Conservation (phyloP, 345 rosid species). For the Acer yangbiense region DNA sequence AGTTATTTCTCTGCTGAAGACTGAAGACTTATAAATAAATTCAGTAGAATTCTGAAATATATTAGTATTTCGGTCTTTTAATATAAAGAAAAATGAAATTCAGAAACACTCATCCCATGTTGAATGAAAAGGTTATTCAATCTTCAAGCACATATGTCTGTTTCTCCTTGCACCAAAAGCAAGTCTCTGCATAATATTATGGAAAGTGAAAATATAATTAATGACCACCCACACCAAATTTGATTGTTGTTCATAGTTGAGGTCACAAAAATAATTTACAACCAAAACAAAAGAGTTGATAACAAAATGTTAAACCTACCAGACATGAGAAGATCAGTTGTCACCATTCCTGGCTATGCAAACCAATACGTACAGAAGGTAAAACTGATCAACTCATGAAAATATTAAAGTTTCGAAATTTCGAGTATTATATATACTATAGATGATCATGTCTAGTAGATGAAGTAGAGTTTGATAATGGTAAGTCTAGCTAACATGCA, state of each 20-base stretch:
- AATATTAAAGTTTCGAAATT: neutral
- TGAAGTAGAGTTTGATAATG: too few relatives aligned
- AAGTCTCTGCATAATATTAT: slow-evolving; percentile 57
- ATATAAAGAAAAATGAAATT: neutral
- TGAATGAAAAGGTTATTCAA: slow-evolving; percentile 31
- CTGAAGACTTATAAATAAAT: neutral
- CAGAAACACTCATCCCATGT: neutral
- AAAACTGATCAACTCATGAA: neutral
- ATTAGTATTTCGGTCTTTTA: neutral
- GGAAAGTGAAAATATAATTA: slow-evolving; percentile 11
- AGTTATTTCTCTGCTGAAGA: neutral
- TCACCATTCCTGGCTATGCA: slow-evolving; percentile 96
- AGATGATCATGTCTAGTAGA: too few relatives aligned
- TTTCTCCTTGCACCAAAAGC: slow-evolving; percentile 97
- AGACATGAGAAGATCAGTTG: slow-evolving; percentile 96
- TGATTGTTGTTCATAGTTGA: neutral
- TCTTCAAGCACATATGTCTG: slow-evolving; percentile 68
- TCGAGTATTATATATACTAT: neutral
- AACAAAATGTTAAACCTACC: slow-evolving; percentile 57
- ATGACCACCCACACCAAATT: neutral
- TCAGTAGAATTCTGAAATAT: neutral
- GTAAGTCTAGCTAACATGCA: too few relatives aligned
- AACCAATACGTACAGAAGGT: slow-evolving; percentile 7
- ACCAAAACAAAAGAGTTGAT: neutral
- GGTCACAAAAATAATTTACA: neutral